A percentile compares a stretch with the other conserved stretches of the same genome.
Evolutionary conservation across 768 basidiomycete species (phyloP).

Genomic region (Suillus plorans): DNA sequence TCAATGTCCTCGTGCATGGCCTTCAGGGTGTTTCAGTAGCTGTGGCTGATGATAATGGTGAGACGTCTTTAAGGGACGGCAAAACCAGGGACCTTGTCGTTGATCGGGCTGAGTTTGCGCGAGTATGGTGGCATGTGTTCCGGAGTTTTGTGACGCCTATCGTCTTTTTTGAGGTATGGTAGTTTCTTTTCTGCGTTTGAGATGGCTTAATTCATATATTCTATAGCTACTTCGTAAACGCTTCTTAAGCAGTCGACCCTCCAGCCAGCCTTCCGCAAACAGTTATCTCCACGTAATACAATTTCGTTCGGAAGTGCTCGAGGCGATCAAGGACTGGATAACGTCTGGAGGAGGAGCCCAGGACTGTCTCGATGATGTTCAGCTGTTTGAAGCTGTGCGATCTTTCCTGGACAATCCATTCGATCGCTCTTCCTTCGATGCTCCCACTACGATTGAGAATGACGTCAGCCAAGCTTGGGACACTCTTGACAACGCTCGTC

Average conservation of each 20-base stretch:
- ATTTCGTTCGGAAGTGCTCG: conserved; percentile 61
- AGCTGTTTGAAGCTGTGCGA: conserved; percentile 57
- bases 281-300: conserved; percentile 46
- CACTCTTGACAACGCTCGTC: conserved; percentile 42
- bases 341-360: conserved; percentile 72
- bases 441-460: conserved; percentile 34
- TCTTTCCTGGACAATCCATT: conserved; percentile 57
- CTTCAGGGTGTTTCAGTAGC: conserved; percentile 75
- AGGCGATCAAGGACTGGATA: conserved; percentile 71
- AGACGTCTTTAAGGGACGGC: conserved; percentile 73
- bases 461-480: conserved; percentile 49
- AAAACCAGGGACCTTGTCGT: conserved; percentile 72
- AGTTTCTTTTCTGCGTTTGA: not conserved
- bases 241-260: conserved; percentile 53
- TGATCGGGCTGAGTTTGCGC: conserved; percentile 70
- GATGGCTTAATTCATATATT: not conserved
- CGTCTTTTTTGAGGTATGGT: conserved; percentile 79
- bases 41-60: conserved; percentile 84
- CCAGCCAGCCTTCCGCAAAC: conserved; percentile 40
- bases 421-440: conserved; percentile 51
- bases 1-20: conserved; percentile 76
- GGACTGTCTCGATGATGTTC: conserved; percentile 71
- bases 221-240: conserved; percentile 73
- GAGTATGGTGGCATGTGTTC: conserved; percentile 83
- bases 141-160: conserved; percentile 79